A percentile compares a stretch with the other conserved stretches of the same genome.
Conservation (phyloP, 345 rosid species). For the Gossypium turneri region DNA sequence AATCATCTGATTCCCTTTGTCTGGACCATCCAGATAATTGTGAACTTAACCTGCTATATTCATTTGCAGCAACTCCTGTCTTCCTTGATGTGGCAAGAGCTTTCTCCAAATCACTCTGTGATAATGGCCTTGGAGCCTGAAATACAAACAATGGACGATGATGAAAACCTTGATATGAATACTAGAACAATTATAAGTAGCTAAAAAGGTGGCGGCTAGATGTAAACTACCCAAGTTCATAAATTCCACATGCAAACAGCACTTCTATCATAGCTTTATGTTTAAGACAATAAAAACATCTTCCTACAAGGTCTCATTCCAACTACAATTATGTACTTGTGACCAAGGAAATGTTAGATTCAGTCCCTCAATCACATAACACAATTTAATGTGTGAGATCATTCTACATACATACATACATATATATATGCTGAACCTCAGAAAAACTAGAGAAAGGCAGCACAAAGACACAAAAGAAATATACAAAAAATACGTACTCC, state of each 20-base stretch:
- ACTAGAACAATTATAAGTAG: neutral
- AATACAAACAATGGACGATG: slow-evolving; percentile 1
- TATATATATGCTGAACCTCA: slow-evolving; percentile 13
- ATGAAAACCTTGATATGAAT: neutral
- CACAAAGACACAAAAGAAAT: neutral
- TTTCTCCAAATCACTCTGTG: slow-evolving; percentile 65
- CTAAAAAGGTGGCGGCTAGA: neutral
- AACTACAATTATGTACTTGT: neutral
- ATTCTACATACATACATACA: neutral
- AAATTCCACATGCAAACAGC: neutral
- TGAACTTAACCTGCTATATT: slow-evolving; percentile 52
- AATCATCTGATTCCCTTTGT: slow-evolving; percentile 55
- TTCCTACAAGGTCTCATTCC: neutral
- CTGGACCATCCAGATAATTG: slow-evolving; percentile 52
- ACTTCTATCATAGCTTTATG: neutral
- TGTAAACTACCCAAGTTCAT: neutral
- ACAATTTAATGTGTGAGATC: neutral
- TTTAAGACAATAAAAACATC: neutral
- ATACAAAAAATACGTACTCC: slow-evolving; percentile 42
- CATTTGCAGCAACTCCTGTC: slow-evolving; percentile 73
- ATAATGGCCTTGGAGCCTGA: slow-evolving; percentile 76
- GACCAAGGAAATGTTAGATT: neutral
- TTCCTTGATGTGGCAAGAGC: slow-evolving; percentile 63
- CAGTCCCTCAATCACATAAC: neutral
- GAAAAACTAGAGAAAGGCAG: neutral